These are phyloP conservation scores for Aechmea fasciata DNA, from an alignment of 176 grass and related monocot genomes.

Conservation along the genomic window DNA sequence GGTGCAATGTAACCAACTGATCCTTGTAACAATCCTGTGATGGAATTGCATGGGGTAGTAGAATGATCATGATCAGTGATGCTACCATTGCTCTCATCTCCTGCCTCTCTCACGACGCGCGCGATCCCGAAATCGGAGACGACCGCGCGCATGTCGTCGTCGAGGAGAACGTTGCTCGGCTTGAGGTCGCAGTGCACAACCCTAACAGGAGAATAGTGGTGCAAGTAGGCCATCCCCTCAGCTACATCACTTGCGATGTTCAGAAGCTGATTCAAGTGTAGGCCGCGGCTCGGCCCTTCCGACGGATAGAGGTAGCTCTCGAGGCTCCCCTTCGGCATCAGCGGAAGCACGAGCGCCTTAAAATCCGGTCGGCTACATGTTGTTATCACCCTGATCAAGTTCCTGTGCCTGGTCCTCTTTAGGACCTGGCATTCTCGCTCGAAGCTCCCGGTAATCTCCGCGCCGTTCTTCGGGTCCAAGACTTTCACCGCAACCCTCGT, in stretches of 20 bases:
- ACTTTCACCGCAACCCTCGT: constrained; percentile 75
- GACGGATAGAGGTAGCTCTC: constrained; percentile 56
- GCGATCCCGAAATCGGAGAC: constrained; percentile 87
- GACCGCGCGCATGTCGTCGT: constrained; percentile 61
- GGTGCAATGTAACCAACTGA: constrained; percentile 89
- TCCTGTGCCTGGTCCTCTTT: constrained; percentile 72
- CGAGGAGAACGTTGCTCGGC: constrained; percentile 79
- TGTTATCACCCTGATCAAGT: constrained; percentile 83
- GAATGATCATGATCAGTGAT: constrained; percentile 11
- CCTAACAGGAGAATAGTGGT: constrained; percentile 69
- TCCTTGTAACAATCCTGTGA: constrained; percentile 73
- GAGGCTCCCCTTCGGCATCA: constrained; percentile 84
- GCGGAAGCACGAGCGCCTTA: constrained; percentile 77
- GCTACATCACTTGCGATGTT: constrained; percentile 64
- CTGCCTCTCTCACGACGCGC: constrained; percentile 32
- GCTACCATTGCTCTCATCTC: constrained; percentile 10
- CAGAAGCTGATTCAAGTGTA: constrained; percentile 46
- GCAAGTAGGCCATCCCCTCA: constrained; percentile 81
- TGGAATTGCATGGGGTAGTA: constrained; percentile 53
- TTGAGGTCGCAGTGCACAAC: constrained; percentile 91
- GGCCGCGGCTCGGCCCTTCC: constrained; percentile 22
- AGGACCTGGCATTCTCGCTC: constrained; percentile 86
- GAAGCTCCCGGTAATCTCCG: constrained; percentile 63
- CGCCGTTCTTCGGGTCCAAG: constrained; percentile 55
- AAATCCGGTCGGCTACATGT: constrained; percentile 80